These are phyloP conservation scores for Phyllosticta ampelicida DNA, from an alignment of 2,329 filamentous ascomycete species.

Conservation along the genomic window DNA sequence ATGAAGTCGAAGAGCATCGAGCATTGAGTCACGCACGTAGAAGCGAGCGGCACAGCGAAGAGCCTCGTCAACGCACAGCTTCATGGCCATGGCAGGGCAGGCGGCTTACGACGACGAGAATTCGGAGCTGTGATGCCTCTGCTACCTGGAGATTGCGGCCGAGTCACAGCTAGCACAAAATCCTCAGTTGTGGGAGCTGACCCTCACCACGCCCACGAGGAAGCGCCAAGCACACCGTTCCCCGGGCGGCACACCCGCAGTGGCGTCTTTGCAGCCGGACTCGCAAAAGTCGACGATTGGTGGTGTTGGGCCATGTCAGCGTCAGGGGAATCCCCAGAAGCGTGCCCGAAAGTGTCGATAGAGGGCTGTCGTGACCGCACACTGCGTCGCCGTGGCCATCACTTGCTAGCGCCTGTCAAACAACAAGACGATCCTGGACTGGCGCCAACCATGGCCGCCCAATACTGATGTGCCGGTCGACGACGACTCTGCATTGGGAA, in stretches of 20 bases:
- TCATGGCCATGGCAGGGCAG: not conserved
- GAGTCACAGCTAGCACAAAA: not conserved
- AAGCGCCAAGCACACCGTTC: constrained; percentile 2
- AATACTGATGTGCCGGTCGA: not conserved
- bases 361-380: not conserved
- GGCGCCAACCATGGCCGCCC: not conserved
- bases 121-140: not conserved
- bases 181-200: not conserved
- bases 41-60: not conserved
- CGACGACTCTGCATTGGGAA: not conserved
- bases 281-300: not conserved
- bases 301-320: not conserved
- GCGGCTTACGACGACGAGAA: not conserved
- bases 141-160: not conserved
- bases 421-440: not conserved
- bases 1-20: not conserved
- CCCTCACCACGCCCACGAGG: not conserved
- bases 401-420: not conserved
- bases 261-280: constrained; percentile 1
- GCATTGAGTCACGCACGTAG: not conserved
- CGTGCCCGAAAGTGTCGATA: not conserved
- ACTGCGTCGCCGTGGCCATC: not conserved
- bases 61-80: not conserved
- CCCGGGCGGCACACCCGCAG: constrained; percentile 6
- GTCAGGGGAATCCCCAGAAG: not conserved